Evolutionary conservation across 768 basidiomycete genomes (phyloP).

Genomic region (Tulasnella sp.): DNA sequence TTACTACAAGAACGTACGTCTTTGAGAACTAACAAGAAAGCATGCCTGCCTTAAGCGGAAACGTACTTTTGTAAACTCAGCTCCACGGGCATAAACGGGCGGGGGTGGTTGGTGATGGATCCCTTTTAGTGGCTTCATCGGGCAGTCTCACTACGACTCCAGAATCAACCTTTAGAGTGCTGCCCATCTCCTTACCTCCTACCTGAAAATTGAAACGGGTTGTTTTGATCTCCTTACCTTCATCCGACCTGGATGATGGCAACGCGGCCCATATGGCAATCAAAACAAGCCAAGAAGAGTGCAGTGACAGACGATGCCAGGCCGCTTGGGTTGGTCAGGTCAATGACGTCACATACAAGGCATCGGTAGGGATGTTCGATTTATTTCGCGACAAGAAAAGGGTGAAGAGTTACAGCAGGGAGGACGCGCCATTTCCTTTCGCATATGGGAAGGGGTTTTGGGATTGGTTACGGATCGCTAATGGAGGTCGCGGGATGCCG

Average conservation of each 20-base stretch:
- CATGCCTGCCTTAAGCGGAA: too few species aligned
- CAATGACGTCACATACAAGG: not conserved
- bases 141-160: too few species aligned
- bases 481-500: not conserved
- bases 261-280: not conserved
- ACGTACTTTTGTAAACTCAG: too few species aligned
- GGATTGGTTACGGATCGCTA: not conserved
- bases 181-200: too few species aligned
- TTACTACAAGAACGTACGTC: not conserved
- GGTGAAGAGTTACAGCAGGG: not conserved
- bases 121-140: too few species aligned
- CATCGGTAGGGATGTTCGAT: not conserved
- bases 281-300: not conserved
- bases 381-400: not conserved
- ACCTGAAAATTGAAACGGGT: too few species aligned
- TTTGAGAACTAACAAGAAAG: too few species aligned
- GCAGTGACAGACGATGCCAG: not conserved
- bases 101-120: too few species aligned
- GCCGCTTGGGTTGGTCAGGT: not conserved
- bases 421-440: not conserved
- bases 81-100: too few species aligned
- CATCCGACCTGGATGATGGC: constrained; percentile 37
- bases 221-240: too few species aligned
- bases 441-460: not conserved
- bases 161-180: too few species aligned